phyloP scores from a whole-genome alignment of 2,329 filamentous ascomycete genomes.

The Epicoccum nigrum region DNA sequence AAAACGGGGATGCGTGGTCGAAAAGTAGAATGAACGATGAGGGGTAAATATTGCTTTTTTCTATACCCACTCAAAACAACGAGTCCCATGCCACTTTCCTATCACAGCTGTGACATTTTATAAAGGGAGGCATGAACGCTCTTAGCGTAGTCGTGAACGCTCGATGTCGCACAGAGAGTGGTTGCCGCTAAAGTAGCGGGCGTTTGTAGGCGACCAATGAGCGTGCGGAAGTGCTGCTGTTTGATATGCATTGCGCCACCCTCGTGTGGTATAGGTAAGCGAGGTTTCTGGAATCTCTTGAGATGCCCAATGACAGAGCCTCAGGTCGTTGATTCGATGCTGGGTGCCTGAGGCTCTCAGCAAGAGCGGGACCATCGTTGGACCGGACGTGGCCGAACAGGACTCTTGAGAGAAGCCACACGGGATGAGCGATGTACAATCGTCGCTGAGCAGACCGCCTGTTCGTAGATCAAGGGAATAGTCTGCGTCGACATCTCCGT shows the following conservation, averaged over 20 bases:
- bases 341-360: slow-evolving; percentile 5
- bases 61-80: background rate
- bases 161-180: slow-evolving; percentile 27
- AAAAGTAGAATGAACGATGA: slow-evolving; percentile 11
- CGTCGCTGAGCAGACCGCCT: slow-evolving; percentile 9
- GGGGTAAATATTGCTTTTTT: slow-evolving; percentile 8
- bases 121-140: slow-evolving; percentile 5
- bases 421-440: background rate
- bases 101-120: background rate
- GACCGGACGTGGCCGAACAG: slow-evolving; percentile 21
- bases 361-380: slow-evolving; percentile 15
- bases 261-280: slow-evolving; percentile 5
- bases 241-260: slow-evolving; percentile 21
- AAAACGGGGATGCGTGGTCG: slow-evolving; percentile 5
- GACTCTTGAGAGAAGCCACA: background rate
- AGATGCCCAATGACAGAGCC: background rate
- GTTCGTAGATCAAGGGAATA: background rate
- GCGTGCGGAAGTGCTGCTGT: background rate
- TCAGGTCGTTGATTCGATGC: background rate
- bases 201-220: slow-evolving; percentile 24
- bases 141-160: slow-evolving; percentile 11
- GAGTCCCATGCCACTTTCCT: slow-evolving; percentile 12
- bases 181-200: slow-evolving; percentile 24
- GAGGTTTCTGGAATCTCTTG: slow-evolving; percentile 6
- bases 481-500: background rate